phyloP scores from a whole-genome alignment of 352 stramenopile genomes.

The Phytophthora capsici region DNA sequence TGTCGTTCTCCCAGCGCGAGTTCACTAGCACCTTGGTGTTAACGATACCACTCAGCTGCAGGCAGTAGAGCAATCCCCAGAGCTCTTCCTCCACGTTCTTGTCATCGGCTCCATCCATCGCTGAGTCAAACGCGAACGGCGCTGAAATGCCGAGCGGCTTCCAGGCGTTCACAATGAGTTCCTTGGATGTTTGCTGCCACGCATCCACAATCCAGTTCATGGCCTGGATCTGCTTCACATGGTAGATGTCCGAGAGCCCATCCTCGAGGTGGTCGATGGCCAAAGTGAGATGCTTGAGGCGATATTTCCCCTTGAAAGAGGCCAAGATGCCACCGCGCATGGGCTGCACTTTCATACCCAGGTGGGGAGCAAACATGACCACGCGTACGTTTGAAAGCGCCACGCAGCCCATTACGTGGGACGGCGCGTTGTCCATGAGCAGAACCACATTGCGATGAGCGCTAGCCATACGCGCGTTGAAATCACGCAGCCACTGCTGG shows the following conservation, averaged over 20 bases:
- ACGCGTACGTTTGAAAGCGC: conserved; percentile 88
- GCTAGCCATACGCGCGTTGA: conserved; percentile 87
- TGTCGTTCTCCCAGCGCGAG: conserved; percentile 89
- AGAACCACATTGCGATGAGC: conserved; percentile 84
- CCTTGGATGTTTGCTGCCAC: conserved; percentile 82
- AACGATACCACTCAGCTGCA: conserved; percentile 84
- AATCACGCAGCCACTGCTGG: conserved; percentile 87
- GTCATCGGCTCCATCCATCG: conserved; percentile 62
- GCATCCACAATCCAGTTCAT: conserved; percentile 89
- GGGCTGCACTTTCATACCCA: conserved; percentile 88
- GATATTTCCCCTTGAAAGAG: conserved; percentile 89
- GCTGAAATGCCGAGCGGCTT: conserved; percentile 72
- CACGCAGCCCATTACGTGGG: conserved; percentile 81
- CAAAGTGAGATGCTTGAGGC: conserved; percentile 84
- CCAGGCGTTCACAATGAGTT: conserved; percentile 82
- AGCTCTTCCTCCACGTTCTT: conserved; percentile 90
- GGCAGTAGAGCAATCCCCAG: conserved; percentile 85
- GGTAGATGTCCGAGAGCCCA: conserved; percentile 78
- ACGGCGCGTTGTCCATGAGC: conserved; percentile 88
- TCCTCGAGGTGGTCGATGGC: conserved; percentile 87
- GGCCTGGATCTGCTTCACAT: conserved; percentile 84
- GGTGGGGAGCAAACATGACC: conserved; percentile 83
- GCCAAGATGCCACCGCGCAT: conserved; percentile 86
- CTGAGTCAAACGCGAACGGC: conserved; percentile 71
- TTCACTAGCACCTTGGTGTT: conserved; percentile 91